phyloP scores from a whole-genome alignment of 495 filamentous ascomycete genomes.

The Tirmania nivea region DNA sequence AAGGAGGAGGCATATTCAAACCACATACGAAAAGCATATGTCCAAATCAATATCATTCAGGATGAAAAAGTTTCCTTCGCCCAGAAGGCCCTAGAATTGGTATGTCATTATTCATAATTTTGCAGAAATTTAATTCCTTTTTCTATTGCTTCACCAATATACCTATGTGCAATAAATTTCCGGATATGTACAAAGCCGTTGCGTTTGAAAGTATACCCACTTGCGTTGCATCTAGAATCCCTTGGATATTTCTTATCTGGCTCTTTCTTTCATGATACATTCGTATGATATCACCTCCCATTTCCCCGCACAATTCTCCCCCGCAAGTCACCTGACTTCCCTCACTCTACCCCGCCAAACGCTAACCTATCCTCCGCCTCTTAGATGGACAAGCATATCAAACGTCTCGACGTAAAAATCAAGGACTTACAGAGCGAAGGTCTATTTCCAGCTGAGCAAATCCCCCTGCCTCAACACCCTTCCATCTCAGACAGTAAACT shows the following conservation, averaged over 20 bases:
- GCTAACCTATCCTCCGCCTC: conserved; percentile 1
- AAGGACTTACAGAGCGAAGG: conserved; percentile 60
- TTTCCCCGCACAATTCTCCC: no score
- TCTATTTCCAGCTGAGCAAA: conserved; percentile 54
- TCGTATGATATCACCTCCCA: no score
- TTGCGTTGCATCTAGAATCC: no score
- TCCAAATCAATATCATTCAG: conserved; percentile 48
- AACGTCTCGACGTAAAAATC: conserved; percentile 67
- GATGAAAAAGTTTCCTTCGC: conserved; percentile 69
- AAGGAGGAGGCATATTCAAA: conserved; percentile 60
- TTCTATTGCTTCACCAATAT: not conserved
- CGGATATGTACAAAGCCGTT: not conserved
- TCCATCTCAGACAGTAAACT: not conserved
- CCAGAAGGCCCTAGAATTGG: conserved; percentile 50
- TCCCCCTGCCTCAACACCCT: conserved; percentile 35
- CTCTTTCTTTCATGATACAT: no score
- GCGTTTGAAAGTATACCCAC: no score
- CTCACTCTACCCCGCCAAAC: not conserved
- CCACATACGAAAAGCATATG: conserved; percentile 48
- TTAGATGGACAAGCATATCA: conserved; percentile 65
- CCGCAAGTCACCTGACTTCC: no score
- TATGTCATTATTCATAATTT: conserved; percentile 14
- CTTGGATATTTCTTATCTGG: no score
- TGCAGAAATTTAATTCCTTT: not conserved
- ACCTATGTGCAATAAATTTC: not conserved